Evolutionary conservation across 2,329 filamentous ascomycete species (phyloP).

Genomic region (Leptographium wingfieldii): DNA sequence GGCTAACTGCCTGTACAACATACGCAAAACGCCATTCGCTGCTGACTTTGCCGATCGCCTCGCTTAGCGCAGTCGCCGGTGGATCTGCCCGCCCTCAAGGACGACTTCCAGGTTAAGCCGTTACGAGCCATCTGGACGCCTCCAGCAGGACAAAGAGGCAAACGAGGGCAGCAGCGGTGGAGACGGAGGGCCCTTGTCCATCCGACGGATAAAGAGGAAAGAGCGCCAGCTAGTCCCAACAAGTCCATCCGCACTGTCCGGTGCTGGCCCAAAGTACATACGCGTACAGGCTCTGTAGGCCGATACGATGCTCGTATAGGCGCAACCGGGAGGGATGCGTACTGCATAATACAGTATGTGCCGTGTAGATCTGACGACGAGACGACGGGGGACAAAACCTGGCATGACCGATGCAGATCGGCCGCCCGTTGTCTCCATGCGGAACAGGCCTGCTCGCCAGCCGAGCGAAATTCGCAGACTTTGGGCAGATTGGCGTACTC

Average conservation of each 20-base stretch:
- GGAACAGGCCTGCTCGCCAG: not conserved
- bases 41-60: not conserved
- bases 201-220: not conserved
- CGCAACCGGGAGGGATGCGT: too few species aligned
- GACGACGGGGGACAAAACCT: not conserved
- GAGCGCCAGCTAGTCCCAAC: not conserved
- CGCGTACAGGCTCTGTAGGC: too few species aligned
- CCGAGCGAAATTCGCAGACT: too few species aligned
- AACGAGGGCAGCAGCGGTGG: too few species aligned
- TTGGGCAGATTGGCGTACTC: too few species aligned
- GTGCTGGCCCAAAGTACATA: not conserved
- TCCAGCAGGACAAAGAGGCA: too few species aligned
- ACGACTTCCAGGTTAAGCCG: not conserved
- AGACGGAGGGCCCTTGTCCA: too few species aligned
- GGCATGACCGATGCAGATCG: not conserved
- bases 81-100: not conserved
- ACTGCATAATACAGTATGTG: too few species aligned
- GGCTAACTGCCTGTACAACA: too few species aligned
- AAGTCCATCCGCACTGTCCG: not conserved
- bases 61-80: not conserved
- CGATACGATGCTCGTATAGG: too few species aligned
- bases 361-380: not conserved
- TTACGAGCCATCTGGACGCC: not conserved
- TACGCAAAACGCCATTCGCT: too few species aligned
- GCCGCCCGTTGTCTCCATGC: not conserved